Evolutionary conservation across 768 basidiomycete species (phyloP), one percentile per base, ranked within the genome.

Genomic region (Lactarius trivialis): DNA sequence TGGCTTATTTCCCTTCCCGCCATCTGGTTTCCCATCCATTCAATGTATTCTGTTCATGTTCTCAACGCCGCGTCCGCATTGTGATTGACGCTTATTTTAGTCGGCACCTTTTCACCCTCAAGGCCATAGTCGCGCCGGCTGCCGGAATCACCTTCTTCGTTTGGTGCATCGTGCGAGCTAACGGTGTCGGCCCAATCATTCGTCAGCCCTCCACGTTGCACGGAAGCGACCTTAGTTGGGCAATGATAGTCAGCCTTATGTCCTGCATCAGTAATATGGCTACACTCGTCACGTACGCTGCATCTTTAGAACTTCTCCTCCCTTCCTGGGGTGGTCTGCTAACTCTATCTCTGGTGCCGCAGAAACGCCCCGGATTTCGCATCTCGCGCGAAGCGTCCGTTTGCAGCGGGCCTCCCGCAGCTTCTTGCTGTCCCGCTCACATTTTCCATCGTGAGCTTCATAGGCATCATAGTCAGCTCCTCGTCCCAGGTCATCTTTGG

Each of bases 11-110:
- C 85, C 34, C 80, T 92, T 33, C 89, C 88, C 9, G 84, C 85
- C 19, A 85, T 91, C 67, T 91, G 86, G 86, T 86, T 90, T 67
- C 89, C 88, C 12, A 84, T 91, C 53, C 89, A 93, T 76, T 81
- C 86, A 69, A 86, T 90, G 86, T 87, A 71, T 60, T 51, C 45
- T 33, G 60, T 39, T 24, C 62, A 63, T 65, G 57, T 36, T 30
- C 34, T 32, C 55, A 52, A 58, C 28, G 53, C 65, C 58, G 51
- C 60, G 41, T 59, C 58, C 55, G 26, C 53, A 53, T 50, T 26
- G 30, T 55, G 17, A 41, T 54, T 64, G 53, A 59, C 48, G 34
- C 19, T n/a, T 45, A 33, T 21, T 55, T n/a, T 70, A 85, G 83
- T 64, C 86, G 86, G 48, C 87, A 90, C 71, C 78, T 93, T 60